These are phyloP conservation scores for Lithospermum erythrorhizon DNA, from an alignment of 257 asterid genomes.

Conservation along the genomic window DNA sequence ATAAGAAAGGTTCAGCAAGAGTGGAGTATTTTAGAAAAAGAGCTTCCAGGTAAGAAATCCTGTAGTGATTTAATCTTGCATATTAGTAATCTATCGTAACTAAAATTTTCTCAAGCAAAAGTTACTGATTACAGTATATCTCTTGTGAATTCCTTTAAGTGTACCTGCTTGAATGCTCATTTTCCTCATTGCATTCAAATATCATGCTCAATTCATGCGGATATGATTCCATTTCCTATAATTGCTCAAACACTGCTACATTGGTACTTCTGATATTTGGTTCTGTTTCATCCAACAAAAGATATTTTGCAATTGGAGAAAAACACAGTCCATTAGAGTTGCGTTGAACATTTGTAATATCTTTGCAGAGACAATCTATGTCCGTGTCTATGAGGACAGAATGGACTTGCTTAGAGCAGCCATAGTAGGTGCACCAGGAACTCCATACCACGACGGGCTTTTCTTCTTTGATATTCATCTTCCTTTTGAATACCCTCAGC, in stretches of 20 bases:
- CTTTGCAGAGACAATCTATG: slow-evolving; percentile 56
- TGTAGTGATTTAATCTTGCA: too few species aligned
- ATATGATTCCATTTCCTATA: too few species aligned
- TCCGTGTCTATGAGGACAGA: slow-evolving; percentile 71
- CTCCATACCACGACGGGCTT: slow-evolving; percentile 91
- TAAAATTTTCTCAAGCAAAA: too few species aligned
- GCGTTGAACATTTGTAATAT: not conserved
- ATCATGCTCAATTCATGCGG: too few species aligned
- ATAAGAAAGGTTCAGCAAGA: slow-evolving; percentile 75
- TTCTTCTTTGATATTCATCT: slow-evolving; percentile 81
- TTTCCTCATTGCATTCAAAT: too few species aligned
- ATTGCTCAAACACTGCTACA: too few species aligned
- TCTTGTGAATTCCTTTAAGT: not conserved
- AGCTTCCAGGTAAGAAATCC: slow-evolving; percentile 75
- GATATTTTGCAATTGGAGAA: too few species aligned
- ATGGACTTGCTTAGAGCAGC: slow-evolving; percentile 80
- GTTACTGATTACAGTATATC: too few species aligned
- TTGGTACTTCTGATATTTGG: too few species aligned
- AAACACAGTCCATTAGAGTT: too few species aligned
- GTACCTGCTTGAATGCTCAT: not conserved
- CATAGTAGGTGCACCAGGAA: slow-evolving; percentile 64
- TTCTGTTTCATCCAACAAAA: too few species aligned
- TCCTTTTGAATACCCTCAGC: slow-evolving; percentile 75
- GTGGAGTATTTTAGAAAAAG: slow-evolving; percentile 76
- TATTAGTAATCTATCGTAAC: too few species aligned